Conservation (phyloP, 1,284 basidiomycete species). For the Vanrija pseudolonga region DNA sequence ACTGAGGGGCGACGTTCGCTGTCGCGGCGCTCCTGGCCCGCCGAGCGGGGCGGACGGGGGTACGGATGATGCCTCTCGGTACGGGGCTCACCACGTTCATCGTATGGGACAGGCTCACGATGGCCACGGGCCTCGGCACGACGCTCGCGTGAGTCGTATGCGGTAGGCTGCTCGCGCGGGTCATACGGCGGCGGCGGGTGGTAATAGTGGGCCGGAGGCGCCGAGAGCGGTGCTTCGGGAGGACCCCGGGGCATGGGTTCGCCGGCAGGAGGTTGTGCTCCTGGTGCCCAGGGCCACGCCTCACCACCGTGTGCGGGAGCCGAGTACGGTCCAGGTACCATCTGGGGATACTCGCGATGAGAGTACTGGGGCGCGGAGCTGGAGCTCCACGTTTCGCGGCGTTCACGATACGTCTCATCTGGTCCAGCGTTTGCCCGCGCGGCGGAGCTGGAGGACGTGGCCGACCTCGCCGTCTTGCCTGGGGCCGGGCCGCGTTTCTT, state of each 20-base stretch:
- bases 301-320: background rate
- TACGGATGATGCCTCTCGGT: background rate
- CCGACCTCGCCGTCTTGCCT: constrained; percentile 5
- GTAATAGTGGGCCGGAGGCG: too few relatives aligned
- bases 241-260: too few relatives aligned
- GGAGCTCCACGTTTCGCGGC: too few relatives aligned
- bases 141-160: background rate
- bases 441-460: too few relatives aligned
- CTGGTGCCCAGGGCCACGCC: background rate
- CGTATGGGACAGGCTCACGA: too few relatives aligned
- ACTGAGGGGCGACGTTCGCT: background rate
- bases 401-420: too few relatives aligned
- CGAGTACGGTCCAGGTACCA: too few relatives aligned
- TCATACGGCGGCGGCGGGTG: background rate
- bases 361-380: too few relatives aligned
- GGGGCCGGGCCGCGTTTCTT: constrained; percentile 46
- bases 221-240: too few relatives aligned
- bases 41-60: background rate
- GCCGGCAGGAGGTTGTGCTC: background rate
- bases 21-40: background rate
- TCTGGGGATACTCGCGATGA: too few relatives aligned
- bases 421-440: too few relatives aligned
- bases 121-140: background rate
- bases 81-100: background rate
- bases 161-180: background rate